phyloP scores from a whole-genome alignment of 1,284 basidiomycete genomes.

The Phellopilus nigrolimitatus region DNA sequence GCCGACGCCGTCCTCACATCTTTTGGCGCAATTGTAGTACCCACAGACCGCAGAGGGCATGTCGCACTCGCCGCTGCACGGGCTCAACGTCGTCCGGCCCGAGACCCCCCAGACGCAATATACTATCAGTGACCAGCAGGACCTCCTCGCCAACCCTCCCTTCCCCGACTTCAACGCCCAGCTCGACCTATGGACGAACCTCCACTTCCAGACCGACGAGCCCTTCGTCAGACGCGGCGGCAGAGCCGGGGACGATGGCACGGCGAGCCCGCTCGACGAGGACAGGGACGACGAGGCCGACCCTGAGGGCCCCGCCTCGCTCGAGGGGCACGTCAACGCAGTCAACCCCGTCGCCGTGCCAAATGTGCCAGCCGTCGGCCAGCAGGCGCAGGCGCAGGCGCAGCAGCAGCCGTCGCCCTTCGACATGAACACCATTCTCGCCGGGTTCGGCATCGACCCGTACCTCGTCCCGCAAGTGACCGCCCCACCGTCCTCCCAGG shows the following conservation, averaged over 20 bases:
- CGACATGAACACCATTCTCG: constrained; percentile 54
- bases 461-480: constrained; percentile 35
- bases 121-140: constrained; percentile 34
- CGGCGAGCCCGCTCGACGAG: constrained; percentile 30
- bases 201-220: constrained; percentile 75
- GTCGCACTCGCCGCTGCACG: constrained; percentile 63
- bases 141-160: constrained; percentile 56
- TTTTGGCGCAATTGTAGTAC: neutral
- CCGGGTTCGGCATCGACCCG: constrained; percentile 59
- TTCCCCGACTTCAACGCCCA: constrained; percentile 70
- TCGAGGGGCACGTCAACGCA: constrained; percentile 55
- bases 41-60: constrained; percentile 27
- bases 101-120: constrained; percentile 41
- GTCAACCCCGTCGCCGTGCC: constrained; percentile 41
- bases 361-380: constrained; percentile 25
- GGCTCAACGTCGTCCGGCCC: constrained; percentile 69
- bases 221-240: constrained; percentile 34
- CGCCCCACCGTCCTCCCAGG: constrained; percentile 29
- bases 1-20: neutral
- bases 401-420: no score
- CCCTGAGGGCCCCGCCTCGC: constrained; percentile 41
- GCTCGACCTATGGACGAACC: constrained; percentile 80
- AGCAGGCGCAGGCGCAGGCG: constrained; percentile 22
- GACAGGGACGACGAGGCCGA: constrained; percentile 42
- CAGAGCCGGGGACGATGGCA: constrained; percentile 28